These are phyloP conservation scores for Termitomyces sp. DNA, from an alignment of 768 basidiomycete genomes.

Conservation along the genomic window DNA sequence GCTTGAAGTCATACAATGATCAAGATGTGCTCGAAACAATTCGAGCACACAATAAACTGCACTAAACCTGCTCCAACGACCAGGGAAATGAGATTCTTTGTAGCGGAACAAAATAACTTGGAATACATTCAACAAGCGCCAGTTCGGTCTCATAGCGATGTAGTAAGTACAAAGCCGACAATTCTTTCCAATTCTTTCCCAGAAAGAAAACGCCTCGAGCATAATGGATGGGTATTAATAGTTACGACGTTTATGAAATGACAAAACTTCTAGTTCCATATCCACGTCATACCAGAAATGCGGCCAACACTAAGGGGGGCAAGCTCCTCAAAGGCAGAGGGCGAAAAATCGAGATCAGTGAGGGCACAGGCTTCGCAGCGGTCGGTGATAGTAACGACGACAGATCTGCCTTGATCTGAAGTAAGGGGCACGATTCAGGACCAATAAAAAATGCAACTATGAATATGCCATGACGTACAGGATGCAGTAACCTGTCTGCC, in stretches of 20 bases:
- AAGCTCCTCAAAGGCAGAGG: conserved; percentile 49
- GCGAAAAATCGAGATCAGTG: conserved; percentile 62
- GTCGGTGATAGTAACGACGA: conserved; percentile 54
- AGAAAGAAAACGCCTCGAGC: conserved; percentile 25
- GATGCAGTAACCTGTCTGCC: conserved; percentile 37
- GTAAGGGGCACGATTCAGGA: not conserved
- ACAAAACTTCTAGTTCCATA: conserved; percentile 26
- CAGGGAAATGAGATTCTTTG: not conserved
- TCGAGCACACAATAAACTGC: not conserved
- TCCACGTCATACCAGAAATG: conserved; percentile 48
- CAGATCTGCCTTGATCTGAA: conserved; percentile 48
- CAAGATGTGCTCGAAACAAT: too few species aligned
- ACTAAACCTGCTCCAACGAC: not conserved
- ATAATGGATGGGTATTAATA: conserved; percentile 15
- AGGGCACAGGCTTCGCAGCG: conserved; percentile 55
- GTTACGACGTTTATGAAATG: not conserved
- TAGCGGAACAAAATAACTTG: conserved; percentile 27
- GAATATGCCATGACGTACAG: conserved; percentile 39
- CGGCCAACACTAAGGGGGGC: conserved; percentile 47
- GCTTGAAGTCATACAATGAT: not conserved
- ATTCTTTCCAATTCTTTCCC: conserved; percentile 15
- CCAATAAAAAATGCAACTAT: not conserved
- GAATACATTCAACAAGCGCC: conserved; percentile 20
- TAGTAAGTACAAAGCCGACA: conserved; percentile 10
- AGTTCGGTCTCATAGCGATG: conserved; percentile 19